A percentile compares a stretch with the other conserved stretches of the same genome.
phyloP scores from a whole-genome alignment of 768 basidiomycete genomes.

The Auriculariales sp. region DNA sequence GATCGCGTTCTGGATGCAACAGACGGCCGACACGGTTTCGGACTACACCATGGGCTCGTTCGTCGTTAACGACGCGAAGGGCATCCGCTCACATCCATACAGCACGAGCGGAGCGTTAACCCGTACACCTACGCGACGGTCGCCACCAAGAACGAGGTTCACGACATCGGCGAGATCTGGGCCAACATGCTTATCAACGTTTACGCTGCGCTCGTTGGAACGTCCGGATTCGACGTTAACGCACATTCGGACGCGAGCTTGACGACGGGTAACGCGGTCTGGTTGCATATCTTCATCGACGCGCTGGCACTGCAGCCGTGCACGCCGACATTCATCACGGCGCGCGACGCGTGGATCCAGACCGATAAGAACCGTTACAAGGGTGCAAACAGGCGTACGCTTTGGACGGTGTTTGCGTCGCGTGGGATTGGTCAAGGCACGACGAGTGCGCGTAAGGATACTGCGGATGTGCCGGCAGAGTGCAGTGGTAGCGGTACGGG shows the following conservation, averaged over 20 bases:
- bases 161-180: conserved; percentile 7
- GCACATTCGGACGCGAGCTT: not conserved
- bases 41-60: conserved; percentile 5
- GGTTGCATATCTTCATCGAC: conserved; percentile 3
- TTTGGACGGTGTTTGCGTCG: conserved; percentile 33
- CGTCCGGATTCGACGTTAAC: conserved; percentile 3
- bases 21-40: conserved; percentile 1
- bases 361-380: conserved; percentile 33
- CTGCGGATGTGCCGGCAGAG: conserved; percentile 15
- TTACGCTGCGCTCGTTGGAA: conserved; percentile 5
- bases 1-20: conserved; percentile 14
- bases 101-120: conserved; percentile 6
- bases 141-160: conserved; percentile 1
- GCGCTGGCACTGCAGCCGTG: conserved; percentile 7
- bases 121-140: conserved; percentile 13
- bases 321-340: conserved; percentile 4
- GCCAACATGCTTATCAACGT: conserved; percentile 4
- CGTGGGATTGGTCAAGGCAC: conserved; percentile 32
- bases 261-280: conserved; percentile 7
- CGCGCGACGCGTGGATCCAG: conserved; percentile 10
- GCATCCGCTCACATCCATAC: conserved; percentile 32
- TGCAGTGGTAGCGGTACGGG: too few relatives aligned
- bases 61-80: conserved; percentile 20
- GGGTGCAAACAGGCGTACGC: conserved; percentile 28
- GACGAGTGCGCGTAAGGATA: conserved; percentile 17